Evolutionary conservation across 768 basidiomycete genomes (phyloP), one percentile per base, ranked within the genome.

Genomic region (Nidularia pulvinata): DNA sequence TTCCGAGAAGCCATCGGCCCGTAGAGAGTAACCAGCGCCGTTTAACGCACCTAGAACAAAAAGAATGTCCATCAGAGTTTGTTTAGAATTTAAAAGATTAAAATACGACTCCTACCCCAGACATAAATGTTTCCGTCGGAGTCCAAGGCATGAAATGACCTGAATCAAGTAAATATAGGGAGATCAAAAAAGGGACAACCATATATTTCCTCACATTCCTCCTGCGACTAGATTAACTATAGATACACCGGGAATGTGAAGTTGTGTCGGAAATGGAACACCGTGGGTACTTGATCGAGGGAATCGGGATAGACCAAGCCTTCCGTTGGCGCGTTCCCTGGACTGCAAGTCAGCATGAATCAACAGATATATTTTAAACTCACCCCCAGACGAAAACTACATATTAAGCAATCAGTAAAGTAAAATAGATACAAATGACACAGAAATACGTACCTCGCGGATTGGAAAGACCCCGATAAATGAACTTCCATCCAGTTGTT

Each of bases 111-210:
- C 73, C 54, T 60, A 90, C 91, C 94, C 91, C 93, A 95, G n/a
- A 86, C 86, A 61, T 86, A 79, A 22, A 95, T 69, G 33, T 72
- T 68, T 6, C 93, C 93, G 48, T 80, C 67, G 1, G 89, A 85
- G 66, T 94, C 90, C 39, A 95, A 70, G 2, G 91, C 92, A 61
- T 93, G 88, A 68, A 93, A 95, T 33, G 87, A 91, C 91, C 91
- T 94, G 13, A 50, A 42, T 47, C 47, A 55, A 46, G 48, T 48
- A 46, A 33, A 25, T 49, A 55, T 34, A 37, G 48, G 22, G 46
- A 19, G 14, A 19, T 46, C 43, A 43, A 47, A 46, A 9, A 49
- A 14, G 33, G 52, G 19, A 19, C 19, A 22, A 52, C 32, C n/a
- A 47, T 33, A 44, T 33, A 51, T 49, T 30, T 33, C 69, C 84